Evolutionary conservation across 2,329 filamentous ascomycete species (phyloP).

Genomic region (Tothia fuscella): DNA sequence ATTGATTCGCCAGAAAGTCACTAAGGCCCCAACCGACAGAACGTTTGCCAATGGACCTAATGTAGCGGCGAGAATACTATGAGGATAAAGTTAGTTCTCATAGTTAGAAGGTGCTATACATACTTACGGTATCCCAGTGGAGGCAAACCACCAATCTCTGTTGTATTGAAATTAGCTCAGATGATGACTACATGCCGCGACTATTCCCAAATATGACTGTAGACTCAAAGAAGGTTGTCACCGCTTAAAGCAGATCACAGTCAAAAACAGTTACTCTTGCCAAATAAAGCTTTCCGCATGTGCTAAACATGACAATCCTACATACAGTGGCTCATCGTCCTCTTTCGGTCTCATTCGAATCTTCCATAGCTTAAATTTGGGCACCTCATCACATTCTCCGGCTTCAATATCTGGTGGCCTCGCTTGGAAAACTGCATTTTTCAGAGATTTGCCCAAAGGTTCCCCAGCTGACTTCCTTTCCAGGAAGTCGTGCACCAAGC

Average conservation of each 20-base stretch:
- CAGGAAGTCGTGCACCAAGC: constrained; percentile 12
- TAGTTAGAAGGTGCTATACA: too few species aligned
- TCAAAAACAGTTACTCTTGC: background rate
- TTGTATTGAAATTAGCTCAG: too few species aligned
- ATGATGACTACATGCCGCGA: too few species aligned
- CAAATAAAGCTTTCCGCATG: background rate
- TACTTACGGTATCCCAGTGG: constrained; percentile 7
- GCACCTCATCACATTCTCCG: constrained; percentile 8
- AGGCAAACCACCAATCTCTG: constrained; percentile 11
- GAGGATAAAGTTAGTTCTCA: too few species aligned
- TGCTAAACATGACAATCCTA: constrained; percentile 1
- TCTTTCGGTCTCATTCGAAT: constrained; percentile 12
- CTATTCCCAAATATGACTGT: too few species aligned
- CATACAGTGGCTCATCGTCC: constrained; percentile 12
- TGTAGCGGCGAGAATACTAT: constrained; percentile 7
- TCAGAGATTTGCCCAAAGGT: constrained; percentile 11
- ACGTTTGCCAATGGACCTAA: constrained; percentile 9
- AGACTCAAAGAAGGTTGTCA: too few species aligned
- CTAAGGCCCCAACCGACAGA: constrained; percentile 5
- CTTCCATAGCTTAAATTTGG: constrained; percentile 14
- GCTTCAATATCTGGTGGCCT: constrained; percentile 10
- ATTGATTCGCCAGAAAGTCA: constrained; percentile 6
- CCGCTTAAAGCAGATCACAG: too few species aligned
- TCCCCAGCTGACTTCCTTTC: constrained; percentile 10
- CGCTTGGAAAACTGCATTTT: constrained; percentile 14